phyloP scores from a whole-genome alignment of 169 alveolate species.

The Plasmodium gallinaceum region DNA sequence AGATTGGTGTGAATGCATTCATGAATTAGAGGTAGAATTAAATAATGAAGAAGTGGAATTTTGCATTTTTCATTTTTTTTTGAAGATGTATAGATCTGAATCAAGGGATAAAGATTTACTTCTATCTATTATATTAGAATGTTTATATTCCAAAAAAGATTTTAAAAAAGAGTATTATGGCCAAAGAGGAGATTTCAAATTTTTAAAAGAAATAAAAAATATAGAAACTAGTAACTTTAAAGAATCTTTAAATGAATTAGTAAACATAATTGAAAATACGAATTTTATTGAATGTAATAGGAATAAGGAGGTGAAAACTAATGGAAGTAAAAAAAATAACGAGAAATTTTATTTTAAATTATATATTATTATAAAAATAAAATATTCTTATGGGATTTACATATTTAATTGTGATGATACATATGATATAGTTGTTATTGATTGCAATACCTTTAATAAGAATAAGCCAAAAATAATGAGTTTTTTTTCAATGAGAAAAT shows the following conservation, averaged over 20 bases:
- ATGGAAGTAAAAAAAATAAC: background rate
- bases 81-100: constrained; percentile 73
- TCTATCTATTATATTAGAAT: constrained; percentile 44
- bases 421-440: constrained; percentile 63
- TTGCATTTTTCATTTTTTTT: constrained; percentile 61
- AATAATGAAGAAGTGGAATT: constrained; percentile 45
- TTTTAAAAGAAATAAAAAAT: constrained; percentile 71
- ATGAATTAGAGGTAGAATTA: constrained; percentile 53
- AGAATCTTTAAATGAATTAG: constrained; percentile 61
- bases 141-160: constrained; percentile 44
- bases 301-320: background rate
- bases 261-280: constrained; percentile 53
- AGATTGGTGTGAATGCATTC: constrained; percentile 75
- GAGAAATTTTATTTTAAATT: constrained; percentile 58
- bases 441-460: constrained; percentile 49
- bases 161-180: constrained; percentile 36
- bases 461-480: constrained; percentile 69
- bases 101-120: constrained; percentile 57
- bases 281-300: constrained; percentile 32
- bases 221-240: constrained; percentile 63
- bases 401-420: constrained; percentile 65
- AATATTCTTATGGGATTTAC: constrained; percentile 36
- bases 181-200: constrained; percentile 32
- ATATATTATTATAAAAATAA: constrained; percentile 49
- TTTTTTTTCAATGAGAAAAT: constrained; percentile 46